A percentile compares a stretch with the other conserved stretches of the same genome.
Evolutionary conservation across 176 grass and related monocot species (phyloP).

Genomic region (Zizania latifolia): DNA sequence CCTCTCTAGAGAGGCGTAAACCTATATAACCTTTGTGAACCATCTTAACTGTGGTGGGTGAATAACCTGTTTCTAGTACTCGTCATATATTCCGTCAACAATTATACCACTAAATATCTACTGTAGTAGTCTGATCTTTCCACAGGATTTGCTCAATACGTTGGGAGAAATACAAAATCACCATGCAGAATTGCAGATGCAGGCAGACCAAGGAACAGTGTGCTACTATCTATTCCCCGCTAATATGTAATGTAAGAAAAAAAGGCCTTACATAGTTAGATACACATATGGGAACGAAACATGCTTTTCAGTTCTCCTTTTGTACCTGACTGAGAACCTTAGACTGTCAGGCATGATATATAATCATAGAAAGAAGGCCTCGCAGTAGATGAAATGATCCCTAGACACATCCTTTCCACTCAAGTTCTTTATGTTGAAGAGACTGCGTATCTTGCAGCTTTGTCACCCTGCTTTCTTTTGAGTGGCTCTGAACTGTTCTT

Average conservation of each 20-base stretch:
- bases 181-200: conserved; percentile 9
- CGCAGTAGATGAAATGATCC: neutral
- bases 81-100: too few species aligned
- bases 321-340: conserved; percentile 7
- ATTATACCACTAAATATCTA: too few species aligned
- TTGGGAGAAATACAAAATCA: neutral
- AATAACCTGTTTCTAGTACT: too few species aligned
- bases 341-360: neutral
- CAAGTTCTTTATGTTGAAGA: conserved; percentile 9
- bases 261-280: neutral
- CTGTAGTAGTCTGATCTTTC: too few species aligned
- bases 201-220: neutral
- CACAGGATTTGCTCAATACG: neutral
- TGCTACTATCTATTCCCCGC: neutral
- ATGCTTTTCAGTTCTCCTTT: neutral
- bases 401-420: neutral
- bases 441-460: conserved; percentile 5
- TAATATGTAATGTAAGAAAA: neutral
- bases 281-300: neutral
- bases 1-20: too few species aligned
- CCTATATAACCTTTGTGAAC: too few species aligned
- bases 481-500: neutral
- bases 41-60: too few species aligned
- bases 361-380: neutral
- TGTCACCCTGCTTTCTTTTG: neutral